phyloP scores from a whole-genome alignment of 495 filamentous ascomycete genomes.

The Coniosporium apollinis region DNA sequence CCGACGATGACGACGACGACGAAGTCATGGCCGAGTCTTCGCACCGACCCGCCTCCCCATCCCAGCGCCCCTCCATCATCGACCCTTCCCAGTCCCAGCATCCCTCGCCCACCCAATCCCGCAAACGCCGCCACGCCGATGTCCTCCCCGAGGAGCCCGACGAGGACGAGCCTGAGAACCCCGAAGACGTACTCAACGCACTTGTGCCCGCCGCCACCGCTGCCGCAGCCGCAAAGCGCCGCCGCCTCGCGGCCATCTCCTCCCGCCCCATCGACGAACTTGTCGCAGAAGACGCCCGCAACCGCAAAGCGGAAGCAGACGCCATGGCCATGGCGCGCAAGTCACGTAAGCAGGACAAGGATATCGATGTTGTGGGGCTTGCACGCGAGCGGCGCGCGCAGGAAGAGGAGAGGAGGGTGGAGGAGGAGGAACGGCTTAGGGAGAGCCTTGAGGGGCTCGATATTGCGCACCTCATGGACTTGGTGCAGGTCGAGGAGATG shows the following conservation, averaged over 20 bases:
- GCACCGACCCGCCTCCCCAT: not conserved
- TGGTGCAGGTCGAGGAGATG: constrained; percentile 72
- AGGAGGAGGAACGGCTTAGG: constrained; percentile 41
- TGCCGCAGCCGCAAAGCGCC: constrained; percentile 55
- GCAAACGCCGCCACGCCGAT: constrained; percentile 28
- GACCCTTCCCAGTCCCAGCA: not conserved
- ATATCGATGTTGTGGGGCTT: constrained; percentile 50
- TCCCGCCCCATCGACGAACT: constrained; percentile 4
- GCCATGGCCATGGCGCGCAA: no score
- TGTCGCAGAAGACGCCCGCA: constrained; percentile 3
- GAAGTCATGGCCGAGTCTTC: constrained; percentile 1
- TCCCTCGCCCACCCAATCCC: constrained; percentile 4
- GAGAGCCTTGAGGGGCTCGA: constrained; percentile 41
- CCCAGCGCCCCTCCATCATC: constrained; percentile 1
- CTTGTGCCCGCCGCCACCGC: constrained; percentile 57
- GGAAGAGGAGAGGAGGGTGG: constrained; percentile 42
- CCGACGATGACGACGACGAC: constrained; percentile 2
- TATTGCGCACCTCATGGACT: constrained; percentile 51
- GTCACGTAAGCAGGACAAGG: constrained; percentile 22
- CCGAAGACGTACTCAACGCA: constrained; percentile 40
- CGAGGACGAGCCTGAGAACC: constrained; percentile 23
- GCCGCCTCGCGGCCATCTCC: constrained; percentile 31
- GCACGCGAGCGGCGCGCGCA: constrained; percentile 51
- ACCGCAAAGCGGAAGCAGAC: constrained; percentile 4
- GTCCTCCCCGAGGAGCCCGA: constrained; percentile 27